phyloP scores from a whole-genome alignment of 345 rosid genomes.

The Ailanthus altissimus region DNA sequence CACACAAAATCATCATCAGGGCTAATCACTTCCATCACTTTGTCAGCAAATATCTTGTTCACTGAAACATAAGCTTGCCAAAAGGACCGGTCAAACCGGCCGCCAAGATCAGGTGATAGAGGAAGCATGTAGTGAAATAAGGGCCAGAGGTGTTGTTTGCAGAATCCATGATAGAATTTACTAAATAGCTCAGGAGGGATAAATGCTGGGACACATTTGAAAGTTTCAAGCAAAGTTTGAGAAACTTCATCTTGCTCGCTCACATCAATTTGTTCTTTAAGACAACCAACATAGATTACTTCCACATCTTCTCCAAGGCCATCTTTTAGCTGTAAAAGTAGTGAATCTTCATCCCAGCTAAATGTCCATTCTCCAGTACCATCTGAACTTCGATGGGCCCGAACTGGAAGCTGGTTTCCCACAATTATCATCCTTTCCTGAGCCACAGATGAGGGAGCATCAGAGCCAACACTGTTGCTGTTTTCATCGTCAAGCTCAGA shows the following conservation, averaged over 20 bases:
- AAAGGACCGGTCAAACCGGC: conserved; percentile 80
- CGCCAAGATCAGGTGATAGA: conserved; percentile 82
- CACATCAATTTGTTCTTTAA: conserved; percentile 65
- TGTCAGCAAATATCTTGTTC: conserved; percentile 93
- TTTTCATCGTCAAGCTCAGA: conserved; percentile 82
- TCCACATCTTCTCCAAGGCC: conserved; percentile 89
- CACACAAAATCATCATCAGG: conserved; percentile 95
- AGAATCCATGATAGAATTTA: conserved; percentile 90
- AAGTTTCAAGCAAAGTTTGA: conserved; percentile 74
- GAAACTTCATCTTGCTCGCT: conserved; percentile 83
- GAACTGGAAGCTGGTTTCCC: conserved; percentile 91
- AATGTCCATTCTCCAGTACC: conserved; percentile 57
- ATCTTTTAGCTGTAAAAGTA: conserved; percentile 89
- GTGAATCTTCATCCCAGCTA: conserved; percentile 93
- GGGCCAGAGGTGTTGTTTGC: conserved; percentile 95
- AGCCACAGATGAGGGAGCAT: conserved; percentile 75
- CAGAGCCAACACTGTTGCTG: conserved; percentile 72
- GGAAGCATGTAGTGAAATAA: conserved; percentile 98
- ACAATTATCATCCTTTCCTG: conserved; percentile 87
- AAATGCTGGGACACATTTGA: conserved; percentile 94
- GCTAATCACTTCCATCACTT: conserved; percentile 89
- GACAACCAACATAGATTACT: conserved; percentile 85
- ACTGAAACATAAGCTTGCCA: conserved; percentile 95
- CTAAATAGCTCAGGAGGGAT: conserved; percentile 71
- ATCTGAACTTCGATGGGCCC: conserved; percentile 49